Base-by-base conservation (phyloP, 2,329 filamentous ascomycete genomes). In the Fusarium penzigii region DNA sequence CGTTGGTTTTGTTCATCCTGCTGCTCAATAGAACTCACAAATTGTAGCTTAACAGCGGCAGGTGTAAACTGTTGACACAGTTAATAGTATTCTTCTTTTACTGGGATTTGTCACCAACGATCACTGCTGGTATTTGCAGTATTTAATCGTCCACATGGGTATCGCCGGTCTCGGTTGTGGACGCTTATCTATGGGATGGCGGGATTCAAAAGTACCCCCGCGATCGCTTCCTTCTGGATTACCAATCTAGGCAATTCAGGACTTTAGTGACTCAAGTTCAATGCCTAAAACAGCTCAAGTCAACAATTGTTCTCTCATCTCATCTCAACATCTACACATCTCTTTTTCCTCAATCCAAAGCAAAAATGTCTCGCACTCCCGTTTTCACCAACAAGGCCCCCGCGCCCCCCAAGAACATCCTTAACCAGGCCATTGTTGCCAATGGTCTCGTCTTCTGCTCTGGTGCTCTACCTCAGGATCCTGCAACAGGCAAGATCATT, bases 371-470 rank as follows among this genome's bases (percentile, higher is more conserved):
- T 29, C 52, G 63, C 29, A 57, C 52, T 10, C 46, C 64, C 1
- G 60, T 67, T 3, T 55, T 59, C 17, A 57, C 66, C 1, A 57
- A 59, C 11, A 59, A 61, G 8, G 67, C 67, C 0, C 67, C 65
- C 5, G 53, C 63, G 0, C 59, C 63, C 5, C 52, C 60, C 1
- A 13, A 46, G 1, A 55, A 29, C 1, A 29, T 66, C 44, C 62
- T 63, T 51, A 65, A 57, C 47, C 64, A 66, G 47, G 64, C 64
- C 41, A 66, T 66, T 14, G 49, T 81, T 57, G 85, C 86, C 51
- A 84, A 84, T 58, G 79, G 82, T 55, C 79, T 86, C 52, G 79
- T 90, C 70, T 90, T 84, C 72, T 81, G 87, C 60, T 89, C 86
- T 0, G 88, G 87, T 57, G 84, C 86, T 57, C 85, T 90, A 56